Conservation (phyloP, 2,329 filamentous ascomycete species). For the Penicillium digitatum region DNA sequence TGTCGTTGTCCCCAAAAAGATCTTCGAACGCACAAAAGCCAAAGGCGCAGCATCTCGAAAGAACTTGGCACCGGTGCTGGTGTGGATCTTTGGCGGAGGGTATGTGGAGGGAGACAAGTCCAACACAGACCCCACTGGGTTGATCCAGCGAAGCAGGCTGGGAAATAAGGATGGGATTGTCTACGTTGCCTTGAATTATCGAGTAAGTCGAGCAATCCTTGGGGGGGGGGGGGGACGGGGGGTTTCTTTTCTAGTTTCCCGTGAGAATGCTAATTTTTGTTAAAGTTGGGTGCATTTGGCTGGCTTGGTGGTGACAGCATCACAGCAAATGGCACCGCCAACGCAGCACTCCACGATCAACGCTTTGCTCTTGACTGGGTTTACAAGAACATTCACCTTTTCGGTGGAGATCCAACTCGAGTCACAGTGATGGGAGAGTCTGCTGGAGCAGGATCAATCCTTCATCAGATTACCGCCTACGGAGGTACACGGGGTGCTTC, state of each 20-base stretch:
- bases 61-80: constrained; percentile 33
- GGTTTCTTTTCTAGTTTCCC: too few species aligned
- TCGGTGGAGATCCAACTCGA: constrained; percentile 51
- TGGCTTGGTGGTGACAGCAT: constrained; percentile 47
- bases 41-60: constrained; percentile 6
- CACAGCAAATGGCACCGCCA: constrained; percentile 44
- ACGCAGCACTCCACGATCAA: constrained; percentile 53
- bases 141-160: constrained; percentile 43
- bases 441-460: constrained; percentile 52
- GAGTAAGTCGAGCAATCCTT: constrained; percentile 27
- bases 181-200: constrained; percentile 49
- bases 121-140: constrained; percentile 35
- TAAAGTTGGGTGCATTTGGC: constrained; percentile 48
- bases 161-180: constrained; percentile 42
- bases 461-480: constrained; percentile 55
- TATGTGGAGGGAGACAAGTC: constrained; percentile 42
- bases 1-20: constrained; percentile 32
- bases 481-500: constrained; percentile 43
- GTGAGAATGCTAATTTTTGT: not conserved
- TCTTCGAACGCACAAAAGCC: constrained; percentile 28
- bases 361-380: constrained; percentile 57
- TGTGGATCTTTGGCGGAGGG: constrained; percentile 51
- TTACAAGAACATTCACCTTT: constrained; percentile 51
- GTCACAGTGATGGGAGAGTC: constrained; percentile 47
- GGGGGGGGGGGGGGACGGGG: too few species aligned